Percentiles rank a stretch among this genome's conserved stretches.
phyloP scores from a whole-genome alignment of 2,329 filamentous ascomycete genomes.

The Clarireedia sp. region DNA sequence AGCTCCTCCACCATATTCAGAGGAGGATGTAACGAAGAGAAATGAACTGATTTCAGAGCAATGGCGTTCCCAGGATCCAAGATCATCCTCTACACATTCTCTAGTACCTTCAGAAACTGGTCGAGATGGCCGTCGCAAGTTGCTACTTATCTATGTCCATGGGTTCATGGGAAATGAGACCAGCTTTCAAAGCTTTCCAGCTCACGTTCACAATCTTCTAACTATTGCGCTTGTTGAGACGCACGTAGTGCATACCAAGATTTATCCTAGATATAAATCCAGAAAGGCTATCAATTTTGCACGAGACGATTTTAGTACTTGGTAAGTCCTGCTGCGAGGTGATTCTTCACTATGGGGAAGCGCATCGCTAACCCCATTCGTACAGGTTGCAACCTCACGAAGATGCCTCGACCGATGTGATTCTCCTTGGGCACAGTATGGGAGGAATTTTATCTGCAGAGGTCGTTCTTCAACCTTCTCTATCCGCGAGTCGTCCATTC shows the following conservation, averaged over 20 bases:
- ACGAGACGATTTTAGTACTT: slow-evolving; percentile 73
- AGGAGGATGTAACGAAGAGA: slow-evolving; percentile 22
- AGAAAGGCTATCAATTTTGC: slow-evolving; percentile 65
- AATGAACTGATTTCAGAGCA: slow-evolving; percentile 26
- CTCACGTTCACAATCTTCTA: slow-evolving; percentile 73
- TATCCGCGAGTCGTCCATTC: slow-evolving; percentile 34
- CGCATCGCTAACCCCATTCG: slow-evolving; percentile 9
- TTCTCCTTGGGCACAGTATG: slow-evolving; percentile 85
- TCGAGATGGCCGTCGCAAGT: slow-evolving; percentile 36
- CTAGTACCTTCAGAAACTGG: slow-evolving; percentile 26
- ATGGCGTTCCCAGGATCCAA: slow-evolving; percentile 29
- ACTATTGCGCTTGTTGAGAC: slow-evolving; percentile 58
- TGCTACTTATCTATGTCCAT: slow-evolving; percentile 79
- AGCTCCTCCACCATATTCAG: slow-evolving; percentile 26
- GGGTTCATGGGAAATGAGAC: slow-evolving; percentile 85
- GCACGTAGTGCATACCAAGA: slow-evolving; percentile 78
- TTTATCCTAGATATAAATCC: slow-evolving; percentile 74
- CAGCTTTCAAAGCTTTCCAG: slow-evolving; percentile 81
- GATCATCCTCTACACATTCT: slow-evolving; percentile 29
- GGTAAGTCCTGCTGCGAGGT: slow-evolving; percentile 37
- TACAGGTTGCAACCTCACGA: slow-evolving; percentile 67
- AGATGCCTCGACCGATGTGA: slow-evolving; percentile 63
- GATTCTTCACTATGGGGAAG: background rate
- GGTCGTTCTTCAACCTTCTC: slow-evolving; percentile 51
- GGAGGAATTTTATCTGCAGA: slow-evolving; percentile 79